Base-by-base conservation (phyloP, 371 early-diverging fungal genomes). In the Racocetra persica region DNA sequence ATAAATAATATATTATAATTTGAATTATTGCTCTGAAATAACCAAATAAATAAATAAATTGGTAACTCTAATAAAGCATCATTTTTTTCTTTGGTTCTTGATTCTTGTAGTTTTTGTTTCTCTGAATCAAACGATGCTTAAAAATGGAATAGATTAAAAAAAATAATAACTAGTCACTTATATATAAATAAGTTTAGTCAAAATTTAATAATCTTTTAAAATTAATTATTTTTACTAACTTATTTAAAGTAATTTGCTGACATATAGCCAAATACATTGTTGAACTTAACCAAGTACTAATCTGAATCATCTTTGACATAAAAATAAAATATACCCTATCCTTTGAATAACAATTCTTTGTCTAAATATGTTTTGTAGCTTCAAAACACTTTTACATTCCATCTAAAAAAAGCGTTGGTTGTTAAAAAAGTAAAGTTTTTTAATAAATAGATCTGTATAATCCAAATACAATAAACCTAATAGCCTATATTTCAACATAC, bases 261-360 rank as follows among this genome's bases (percentile, higher is more conserved):
- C 55, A 93, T 92, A 78, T 94, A 88, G 5, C 96, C 96, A 67
- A 89, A 89, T 1, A 87, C 81, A 62, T 87, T 87, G 28, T 82
- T 84, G 38, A 87, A 82, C 73, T 87, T 89, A 13, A 93, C 93
- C 81, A 94, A 88, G 82, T 86, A 90, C 96, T 95, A 96, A 83
- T 94, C 94, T 18, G 91, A 93, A 81, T 95, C 96, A 60, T 92
- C 93, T 66, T 89, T 91, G 63, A 93, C 92, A 77, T 91, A 90
- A 38, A 95, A 82, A 70, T 91, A 87, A 84, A 93, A 87, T 49
- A 89, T 84, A 62, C 94, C 94, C 24, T 93, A 95, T 83, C 94
- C 95, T 22, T 81, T 81, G 77, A 97, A 89, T 10, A 91, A 85
- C 57, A 95, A 84, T 83, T 97, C 98, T 62, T 94, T 95, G 55